Percentiles rank a stretch among this genome's conserved stretches.
Evolutionary conservation across 805 yeast species (phyloP).

Genomic region (Lipomyces spencermartinsiae): DNA sequence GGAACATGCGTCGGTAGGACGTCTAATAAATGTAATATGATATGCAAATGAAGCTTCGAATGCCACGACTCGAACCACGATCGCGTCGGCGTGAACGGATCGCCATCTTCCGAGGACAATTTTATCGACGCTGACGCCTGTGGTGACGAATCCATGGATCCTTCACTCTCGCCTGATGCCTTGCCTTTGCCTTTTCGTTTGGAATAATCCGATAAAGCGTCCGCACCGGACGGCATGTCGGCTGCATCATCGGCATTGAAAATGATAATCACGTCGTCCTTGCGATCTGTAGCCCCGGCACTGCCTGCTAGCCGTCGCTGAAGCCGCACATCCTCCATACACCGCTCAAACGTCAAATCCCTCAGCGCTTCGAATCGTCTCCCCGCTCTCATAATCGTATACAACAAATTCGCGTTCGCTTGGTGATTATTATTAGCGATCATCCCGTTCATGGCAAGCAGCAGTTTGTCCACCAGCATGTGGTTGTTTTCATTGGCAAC

Average conservation of each 20-base stretch:
- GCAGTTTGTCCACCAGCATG: slow-evolving; percentile 35
- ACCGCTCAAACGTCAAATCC: slow-evolving; percentile 25
- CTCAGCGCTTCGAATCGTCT: slow-evolving; percentile 35
- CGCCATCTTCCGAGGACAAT: slow-evolving; percentile 42
- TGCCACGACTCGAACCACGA: slow-evolving; percentile 51
- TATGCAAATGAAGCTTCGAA: slow-evolving; percentile 14
- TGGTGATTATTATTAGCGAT: slow-evolving; percentile 41
- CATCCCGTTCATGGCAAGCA: slow-evolving; percentile 38
- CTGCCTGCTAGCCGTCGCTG: slow-evolving; percentile 18
- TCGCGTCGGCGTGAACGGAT: slow-evolving; percentile 54
- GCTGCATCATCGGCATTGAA: slow-evolving; percentile 19
- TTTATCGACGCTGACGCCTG: neutral
- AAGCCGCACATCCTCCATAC: slow-evolving; percentile 28
- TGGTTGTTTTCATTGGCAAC: slow-evolving; percentile 40
- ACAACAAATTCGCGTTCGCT: slow-evolving; percentile 41
- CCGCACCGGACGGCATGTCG: neutral
- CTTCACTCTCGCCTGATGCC: slow-evolving; percentile 2
- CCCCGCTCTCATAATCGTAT: slow-evolving; percentile 41
- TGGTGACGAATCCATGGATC: slow-evolving; percentile 1
- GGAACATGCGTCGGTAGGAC: slow-evolving; percentile 30
- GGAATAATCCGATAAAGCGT: neutral
- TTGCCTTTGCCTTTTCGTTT: slow-evolving; percentile 33
- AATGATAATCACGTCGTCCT: slow-evolving; percentile 29
- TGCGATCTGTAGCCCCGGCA: slow-evolving; percentile 15
- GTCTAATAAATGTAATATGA: slow-evolving; percentile 20